Base-by-base conservation (phyloP, 1,284 basidiomycete species). In the Papiliotrema fonsecae region DNA sequence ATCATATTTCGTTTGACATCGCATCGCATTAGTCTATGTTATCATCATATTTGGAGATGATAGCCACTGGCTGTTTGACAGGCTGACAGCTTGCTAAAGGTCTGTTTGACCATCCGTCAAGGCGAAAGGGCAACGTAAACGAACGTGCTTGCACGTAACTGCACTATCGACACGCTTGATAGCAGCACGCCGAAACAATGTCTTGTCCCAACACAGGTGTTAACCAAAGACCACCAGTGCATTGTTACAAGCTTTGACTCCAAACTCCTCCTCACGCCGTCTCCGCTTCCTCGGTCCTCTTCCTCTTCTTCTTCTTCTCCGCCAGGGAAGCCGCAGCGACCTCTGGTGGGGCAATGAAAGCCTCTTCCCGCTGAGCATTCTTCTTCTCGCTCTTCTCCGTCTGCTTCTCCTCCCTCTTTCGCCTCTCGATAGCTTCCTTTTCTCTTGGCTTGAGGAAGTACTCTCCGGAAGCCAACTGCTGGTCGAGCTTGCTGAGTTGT, bases 381-480 rank as follows among this genome's bases (percentile, higher is more conserved):
- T 84, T 81, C 64, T 83, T 81, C 37, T 80, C 82, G 3, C 81
- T 80, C 14, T 78, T 78, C 54, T 86, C 85, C 27, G 79, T 78
- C 86, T 93, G 89, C 84, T 89, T 70, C 47, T 65, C 70, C 40
- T 60, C 55, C 54, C 64, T 57, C 49, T 68, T 66, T 21, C 57
- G 54, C 54, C 60, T 61, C 34, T 68, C 70, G n/a, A 67, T 63
- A 10, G 50, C 52, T 50, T 73, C 72, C 57, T 68, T 67, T 41
- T 74, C 68, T 51, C 81, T 79, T 7, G 87, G 77, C 71, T 94
- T 94, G 76, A 97, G 84, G 80, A 97, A 98, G 73, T 97, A 97
- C 71, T 97, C 94, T 75, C 94, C 94, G 4, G 86, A 88, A 69
- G 97, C 93, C 59, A 98, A 79, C 78, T 97, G 87, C 48, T 93